phyloP scores from a whole-genome alignment of 768 basidiomycete genomes.

The Boletus rubescentipes region DNA sequence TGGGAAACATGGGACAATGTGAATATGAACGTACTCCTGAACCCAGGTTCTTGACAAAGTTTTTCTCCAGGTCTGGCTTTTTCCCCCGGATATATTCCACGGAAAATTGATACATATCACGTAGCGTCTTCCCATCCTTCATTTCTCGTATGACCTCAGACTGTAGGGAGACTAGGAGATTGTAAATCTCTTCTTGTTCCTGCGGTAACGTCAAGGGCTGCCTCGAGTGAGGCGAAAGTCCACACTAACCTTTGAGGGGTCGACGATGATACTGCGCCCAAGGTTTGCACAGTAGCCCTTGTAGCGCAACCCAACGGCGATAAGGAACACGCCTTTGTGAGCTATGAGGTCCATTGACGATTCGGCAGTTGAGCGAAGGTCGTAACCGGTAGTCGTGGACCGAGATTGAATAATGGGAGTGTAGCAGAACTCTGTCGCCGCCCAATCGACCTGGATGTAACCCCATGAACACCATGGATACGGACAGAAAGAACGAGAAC shows the following conservation, averaged over 20 bases:
- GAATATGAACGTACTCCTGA: constrained; percentile 63
- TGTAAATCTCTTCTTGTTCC: constrained; percentile 92
- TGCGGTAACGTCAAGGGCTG: constrained; percentile 31
- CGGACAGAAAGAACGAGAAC: constrained; percentile 27
- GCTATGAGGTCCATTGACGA: constrained; percentile 82
- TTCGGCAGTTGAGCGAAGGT: constrained; percentile 83
- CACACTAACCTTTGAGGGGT: constrained; percentile 71
- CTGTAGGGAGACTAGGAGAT: constrained; percentile 75
- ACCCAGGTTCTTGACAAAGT: constrained; percentile 87
- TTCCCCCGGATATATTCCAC: constrained; percentile 69
- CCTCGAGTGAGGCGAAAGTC: neutral
- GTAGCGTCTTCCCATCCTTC: constrained; percentile 72
- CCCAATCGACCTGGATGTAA: constrained; percentile 73
- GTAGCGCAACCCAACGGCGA: constrained; percentile 87
- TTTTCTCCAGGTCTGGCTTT: constrained; percentile 76
- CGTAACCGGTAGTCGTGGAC: constrained; percentile 80
- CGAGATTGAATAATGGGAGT: constrained; percentile 95
- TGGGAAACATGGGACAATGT: neutral
- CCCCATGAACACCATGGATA: constrained; percentile 4
- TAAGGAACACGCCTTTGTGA: constrained; percentile 84
- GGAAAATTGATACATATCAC: constrained; percentile 82
- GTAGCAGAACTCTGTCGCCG: constrained; percentile 90
- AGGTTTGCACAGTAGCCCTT: constrained; percentile 92
- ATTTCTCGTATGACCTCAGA: constrained; percentile 70
- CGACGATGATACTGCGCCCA: constrained; percentile 92